Evolutionary conservation across 495 filamentous ascomycete species (phyloP), one percentile per base, ranked within the genome.

Genomic region (Daldinia caldariorum): DNA sequence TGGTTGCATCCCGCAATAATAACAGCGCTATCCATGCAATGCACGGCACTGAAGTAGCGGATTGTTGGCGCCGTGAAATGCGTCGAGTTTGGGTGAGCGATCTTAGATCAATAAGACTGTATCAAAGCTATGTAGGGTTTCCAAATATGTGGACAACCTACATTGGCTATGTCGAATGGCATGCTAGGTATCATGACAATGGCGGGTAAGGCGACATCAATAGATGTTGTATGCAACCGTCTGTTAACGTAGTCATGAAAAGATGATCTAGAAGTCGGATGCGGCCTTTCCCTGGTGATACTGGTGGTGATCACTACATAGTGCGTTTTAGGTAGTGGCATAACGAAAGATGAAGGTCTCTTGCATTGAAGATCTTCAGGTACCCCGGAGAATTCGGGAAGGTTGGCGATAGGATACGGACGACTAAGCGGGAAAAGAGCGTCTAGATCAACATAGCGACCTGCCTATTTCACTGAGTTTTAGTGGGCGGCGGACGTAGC

Each of bases 301-400:
- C 53, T 18, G 39, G 54, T 32, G 22, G 61, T 53, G 66, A 73
- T 73, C 70, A 58, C 61, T 62, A 55, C n/a, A 56, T 62, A 50
- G 62, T 69, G 29, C 66, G 61, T 61, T 43, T 20, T 13, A 56
- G 51, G 50, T 43, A 20, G 43, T 49, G 66, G 35, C 39, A 66
- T 67, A 57, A 43, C 45, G 60, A 62, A 49, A 47, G 35, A 57
- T 20, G 58, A 73, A 63, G 63, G 69, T 55, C 61, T 72, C 73
- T 68, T 70, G 70, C 73, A 75, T 61, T 55, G 63, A 73, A 70
- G 75, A 77, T 77, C 72, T 71, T 72, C 73, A 77, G 73, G 75
- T 49, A 75, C 68, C 60, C 64, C 70, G 70, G 70, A 68, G 61
- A 72, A 68, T 72, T 68, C 70, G 70, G 70, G 70, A 72, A 63